Conservation (phyloP, 208 protist genomes). For the Herpetomonas muscarum region DNA sequence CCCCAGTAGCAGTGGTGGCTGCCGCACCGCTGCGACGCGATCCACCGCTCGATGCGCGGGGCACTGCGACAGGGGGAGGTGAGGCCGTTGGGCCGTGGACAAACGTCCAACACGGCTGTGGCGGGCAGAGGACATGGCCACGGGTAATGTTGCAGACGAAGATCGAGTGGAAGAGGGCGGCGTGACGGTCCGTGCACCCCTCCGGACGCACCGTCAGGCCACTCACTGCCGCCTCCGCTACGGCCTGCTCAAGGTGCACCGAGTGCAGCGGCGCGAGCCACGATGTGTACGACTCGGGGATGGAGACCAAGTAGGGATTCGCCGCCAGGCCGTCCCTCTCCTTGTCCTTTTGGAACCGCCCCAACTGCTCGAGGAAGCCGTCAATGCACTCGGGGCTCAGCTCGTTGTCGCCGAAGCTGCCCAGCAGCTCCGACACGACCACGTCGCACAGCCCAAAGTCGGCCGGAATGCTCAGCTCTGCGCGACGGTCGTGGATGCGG, state of each 20-base stretch:
- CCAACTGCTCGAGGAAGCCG: constrained; percentile 73
- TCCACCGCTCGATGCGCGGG: too few species aligned
- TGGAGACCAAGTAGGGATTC: constrained; percentile 55
- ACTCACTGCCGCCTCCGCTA: constrained; percentile 48
- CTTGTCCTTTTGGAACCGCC: constrained; percentile 25
- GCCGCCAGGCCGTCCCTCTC: constrained; percentile 18
- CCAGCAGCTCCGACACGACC: constrained; percentile 97
- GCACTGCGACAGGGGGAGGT: neutral
- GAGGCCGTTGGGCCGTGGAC: constrained; percentile 23
- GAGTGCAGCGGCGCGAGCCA: constrained; percentile 81
- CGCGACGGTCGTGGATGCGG: constrained; percentile 31
- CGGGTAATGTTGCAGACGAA: constrained; percentile 70
- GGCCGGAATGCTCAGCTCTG: constrained; percentile 23
- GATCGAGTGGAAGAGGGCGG: constrained; percentile 60
- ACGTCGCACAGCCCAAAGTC: constrained; percentile 92
- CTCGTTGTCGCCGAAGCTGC: constrained; percentile 99
- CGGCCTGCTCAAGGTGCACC: constrained; percentile 35
- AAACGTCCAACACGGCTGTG: constrained; percentile 83
- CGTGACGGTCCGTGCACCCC: constrained; percentile 44
- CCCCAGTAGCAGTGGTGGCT: too few species aligned
- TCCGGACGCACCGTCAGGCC: constrained; percentile 50
- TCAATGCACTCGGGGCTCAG: constrained; percentile 99
- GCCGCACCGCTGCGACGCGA: too few species aligned
- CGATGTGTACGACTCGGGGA: constrained; percentile 74
- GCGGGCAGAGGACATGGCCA: constrained; percentile 34